phyloP scores from a whole-genome alignment of 345 rosid genomes.

The Melastoma malabathricum region DNA sequence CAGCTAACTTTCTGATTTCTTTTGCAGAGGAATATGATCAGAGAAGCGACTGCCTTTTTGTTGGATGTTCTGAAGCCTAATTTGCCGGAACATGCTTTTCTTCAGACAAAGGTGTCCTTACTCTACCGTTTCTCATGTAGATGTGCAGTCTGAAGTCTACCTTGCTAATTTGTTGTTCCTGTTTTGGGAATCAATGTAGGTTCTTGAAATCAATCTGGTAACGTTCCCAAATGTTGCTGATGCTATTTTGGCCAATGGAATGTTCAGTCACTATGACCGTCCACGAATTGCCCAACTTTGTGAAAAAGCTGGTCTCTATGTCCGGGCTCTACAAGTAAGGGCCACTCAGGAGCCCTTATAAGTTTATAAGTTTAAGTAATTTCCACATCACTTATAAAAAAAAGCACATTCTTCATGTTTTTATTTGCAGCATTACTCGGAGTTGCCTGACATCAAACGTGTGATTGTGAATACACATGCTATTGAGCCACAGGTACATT shows the following conservation, averaged over 20 bases:
- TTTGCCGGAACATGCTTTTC: conserved; percentile 74
- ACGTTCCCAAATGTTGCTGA: conserved; percentile 96
- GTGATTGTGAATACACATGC: conserved; percentile 98
- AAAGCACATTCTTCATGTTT: neutral
- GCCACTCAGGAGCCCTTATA: conserved; percentile 1
- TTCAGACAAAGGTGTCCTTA: conserved; percentile 67
- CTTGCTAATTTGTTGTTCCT: conserved; percentile 3
- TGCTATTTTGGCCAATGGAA: conserved; percentile 85
- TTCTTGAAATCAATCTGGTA: conserved; percentile 89
- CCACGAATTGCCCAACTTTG: conserved; percentile 96
- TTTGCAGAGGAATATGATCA: conserved; percentile 76
- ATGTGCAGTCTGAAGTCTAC: neutral
- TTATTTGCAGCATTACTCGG: conserved; percentile 74
- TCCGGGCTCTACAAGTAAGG: conserved; percentile 73
- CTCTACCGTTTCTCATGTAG: neutral
- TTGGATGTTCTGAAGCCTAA: conserved; percentile 93
- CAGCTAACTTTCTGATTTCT: too few relatives aligned
- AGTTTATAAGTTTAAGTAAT: neutral
- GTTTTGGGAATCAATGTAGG: conserved; percentile 26
- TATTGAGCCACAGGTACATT: conserved; percentile 80
- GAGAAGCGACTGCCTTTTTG: conserved; percentile 97
- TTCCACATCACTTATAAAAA: conserved; percentile 2
- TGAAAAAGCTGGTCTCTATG: conserved; percentile 93
- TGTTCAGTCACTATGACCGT: conserved; percentile 96
- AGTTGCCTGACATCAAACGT: conserved; percentile 89